A percentile compares a stretch with the other conserved stretches of the same genome.
phyloP scores from a whole-genome alignment of 2,329 filamentous ascomycete species.

The Sarocladium brachiariae region DNA sequence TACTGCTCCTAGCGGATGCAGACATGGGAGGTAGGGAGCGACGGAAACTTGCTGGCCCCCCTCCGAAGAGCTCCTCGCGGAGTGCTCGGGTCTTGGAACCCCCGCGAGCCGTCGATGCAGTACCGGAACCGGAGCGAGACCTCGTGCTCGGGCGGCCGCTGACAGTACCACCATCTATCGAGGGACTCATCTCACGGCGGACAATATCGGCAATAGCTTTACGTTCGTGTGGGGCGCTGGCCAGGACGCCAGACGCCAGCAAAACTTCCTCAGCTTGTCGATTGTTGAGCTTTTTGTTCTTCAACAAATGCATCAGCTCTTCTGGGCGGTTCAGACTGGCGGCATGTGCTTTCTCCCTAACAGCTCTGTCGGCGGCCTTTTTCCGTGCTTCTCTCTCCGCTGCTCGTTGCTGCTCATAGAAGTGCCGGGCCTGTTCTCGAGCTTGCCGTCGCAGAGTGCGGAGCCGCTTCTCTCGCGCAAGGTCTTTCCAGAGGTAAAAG shows the following conservation, averaged over 20 bases:
- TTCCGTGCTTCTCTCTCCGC: constrained; percentile 11
- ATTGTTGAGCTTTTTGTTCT: constrained; percentile 23
- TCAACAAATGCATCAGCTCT: constrained; percentile 27
- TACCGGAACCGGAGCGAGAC: not conserved
- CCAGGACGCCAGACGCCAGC: constrained; percentile 34
- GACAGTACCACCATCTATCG: constrained; percentile 10
- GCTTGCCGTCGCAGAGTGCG: constrained; percentile 44
- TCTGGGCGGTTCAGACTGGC: constrained; percentile 24
- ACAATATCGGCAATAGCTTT: constrained; percentile 29
- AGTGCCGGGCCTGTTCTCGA: constrained; percentile 42
- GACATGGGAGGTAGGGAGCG: constrained; percentile 30
- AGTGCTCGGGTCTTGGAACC: constrained; percentile 31
- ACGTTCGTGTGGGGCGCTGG: constrained; percentile 32
- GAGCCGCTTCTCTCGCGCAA: constrained; percentile 39
- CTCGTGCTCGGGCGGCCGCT: not conserved
- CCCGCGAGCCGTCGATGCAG: not conserved
- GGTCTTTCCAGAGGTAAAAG: constrained; percentile 50
- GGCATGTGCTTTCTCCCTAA: constrained; percentile 9
- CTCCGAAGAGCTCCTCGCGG: constrained; percentile 26
- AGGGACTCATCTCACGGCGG: constrained; percentile 18
- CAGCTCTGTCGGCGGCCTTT: constrained; percentile 17
- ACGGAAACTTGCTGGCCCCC: constrained; percentile 25
- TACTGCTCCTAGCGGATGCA: constrained; percentile 20
- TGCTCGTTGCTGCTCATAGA: constrained; percentile 27
- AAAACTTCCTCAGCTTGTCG: constrained; percentile 29